Evolutionary conservation across 768 basidiomycete species (phyloP), one percentile per base, ranked within the genome.

Genomic region (Gelatoporia subvermispora): DNA sequence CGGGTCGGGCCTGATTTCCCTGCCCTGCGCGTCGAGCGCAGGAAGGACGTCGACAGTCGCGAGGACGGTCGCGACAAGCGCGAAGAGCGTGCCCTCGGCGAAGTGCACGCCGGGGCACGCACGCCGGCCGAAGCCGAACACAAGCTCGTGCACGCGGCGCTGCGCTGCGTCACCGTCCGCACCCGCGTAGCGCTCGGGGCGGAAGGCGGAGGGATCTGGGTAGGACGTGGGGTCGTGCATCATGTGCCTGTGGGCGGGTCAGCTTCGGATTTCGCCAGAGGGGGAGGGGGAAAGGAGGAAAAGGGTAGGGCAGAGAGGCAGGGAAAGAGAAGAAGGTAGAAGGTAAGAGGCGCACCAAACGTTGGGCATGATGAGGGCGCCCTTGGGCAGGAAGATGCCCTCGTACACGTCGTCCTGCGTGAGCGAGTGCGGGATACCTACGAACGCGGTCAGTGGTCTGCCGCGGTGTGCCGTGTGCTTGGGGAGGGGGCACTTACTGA

Each of bases 361-460:
- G 52, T 75, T 74, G 23, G 70, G 45, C n/a, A 75, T 56, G 1
- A 75, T 44, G 17, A 69, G 65, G 0, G 70, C 65, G 28, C 70
- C 65, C 45, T 69, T 69, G 0, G 73, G 72, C 28, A 75, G 70
- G 50, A 65, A 69, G 44, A 68, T 55, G 13, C 71, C 72, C 4
- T 60, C 57, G 51, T 73, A 75, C 1, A 65, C 68, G 55, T 72
- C 71, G 51, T 74, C 72, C 25, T 70, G 54, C 2, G 59, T 64
- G 36, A 60, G 62, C n/a, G 60, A 53, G 53, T 76, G 74, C 1
- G 73, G 72, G 2, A 72, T 34, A 68, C 69, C 51, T 25, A 25
- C 18, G 31, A 31, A 25, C 17, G 22, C 15, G 31, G 11, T 25
- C 15, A 25, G 16, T 4, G 17, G 28, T 11, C 8, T 8, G 11